phyloP scores from a whole-genome alignment of 2,329 filamentous ascomycete species.

The Aspergillus sp. region DNA sequence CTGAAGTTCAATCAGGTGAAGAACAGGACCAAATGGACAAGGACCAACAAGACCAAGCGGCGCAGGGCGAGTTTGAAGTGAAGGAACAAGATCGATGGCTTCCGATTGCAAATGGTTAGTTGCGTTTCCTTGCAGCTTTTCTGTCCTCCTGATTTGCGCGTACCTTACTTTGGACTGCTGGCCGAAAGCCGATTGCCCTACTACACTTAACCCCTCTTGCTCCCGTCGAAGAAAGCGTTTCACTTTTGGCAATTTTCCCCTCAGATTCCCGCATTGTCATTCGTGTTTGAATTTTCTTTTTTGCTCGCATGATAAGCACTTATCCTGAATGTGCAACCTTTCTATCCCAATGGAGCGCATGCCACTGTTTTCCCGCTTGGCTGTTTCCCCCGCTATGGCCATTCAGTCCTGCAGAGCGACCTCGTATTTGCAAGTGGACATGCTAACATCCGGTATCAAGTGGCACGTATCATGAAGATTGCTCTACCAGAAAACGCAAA shows the following conservation, averaged over 20 bases:
- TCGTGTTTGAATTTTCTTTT: constrained; percentile 2
- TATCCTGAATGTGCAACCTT: constrained; percentile 1
- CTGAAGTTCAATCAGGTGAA: constrained; percentile 88
- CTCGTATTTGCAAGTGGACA: neutral
- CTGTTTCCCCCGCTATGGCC: neutral
- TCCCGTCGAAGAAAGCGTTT: constrained; percentile 19
- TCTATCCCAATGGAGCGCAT: neutral
- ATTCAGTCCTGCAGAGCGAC: neutral
- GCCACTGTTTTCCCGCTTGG: neutral
- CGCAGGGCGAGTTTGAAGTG: constrained; percentile 91
- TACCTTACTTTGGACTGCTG: constrained; percentile 34
- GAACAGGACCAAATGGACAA: constrained; percentile 84
- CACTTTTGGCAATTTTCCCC: constrained; percentile 6
- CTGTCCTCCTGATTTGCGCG: constrained; percentile 49
- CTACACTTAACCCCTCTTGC: constrained; percentile 25
- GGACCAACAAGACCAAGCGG: constrained; percentile 62
- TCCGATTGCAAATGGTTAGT: constrained; percentile 99
- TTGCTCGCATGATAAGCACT: neutral
- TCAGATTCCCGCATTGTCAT: constrained; percentile 13
- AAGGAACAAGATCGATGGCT: constrained; percentile 99
- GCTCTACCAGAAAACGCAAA: constrained; percentile 97
- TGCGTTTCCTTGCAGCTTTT: constrained; percentile 34
- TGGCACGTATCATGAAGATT: constrained; percentile 98
- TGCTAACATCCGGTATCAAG: constrained; percentile 66
- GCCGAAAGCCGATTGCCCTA: constrained; percentile 24